Evolutionary conservation across 495 filamentous ascomycete species (phyloP).

Genomic region (Penicilliopsis zonata): DNA sequence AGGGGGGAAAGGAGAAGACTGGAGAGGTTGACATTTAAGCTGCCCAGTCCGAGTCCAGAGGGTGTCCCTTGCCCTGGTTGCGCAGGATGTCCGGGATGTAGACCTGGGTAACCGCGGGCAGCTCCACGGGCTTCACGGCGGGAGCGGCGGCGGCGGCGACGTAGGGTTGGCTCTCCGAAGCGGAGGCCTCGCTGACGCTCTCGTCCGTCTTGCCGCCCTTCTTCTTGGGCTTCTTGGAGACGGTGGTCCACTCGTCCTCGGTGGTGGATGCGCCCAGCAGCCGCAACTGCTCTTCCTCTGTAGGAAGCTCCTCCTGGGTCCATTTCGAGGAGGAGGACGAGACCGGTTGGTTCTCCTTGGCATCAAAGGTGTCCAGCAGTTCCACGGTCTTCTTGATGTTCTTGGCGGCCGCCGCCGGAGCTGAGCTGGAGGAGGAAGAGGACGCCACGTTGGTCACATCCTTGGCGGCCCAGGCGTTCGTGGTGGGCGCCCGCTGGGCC

Average conservation of each 20-base stretch:
- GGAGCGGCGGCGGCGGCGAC: slow-evolving; percentile 17
- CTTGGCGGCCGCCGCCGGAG: too few species aligned
- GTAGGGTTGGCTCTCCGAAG: slow-evolving; percentile 24
- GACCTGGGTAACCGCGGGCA: slow-evolving; percentile 25
- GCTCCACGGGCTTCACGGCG: slow-evolving; percentile 21
- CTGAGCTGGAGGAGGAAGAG: slow-evolving; percentile 15
- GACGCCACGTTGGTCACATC: slow-evolving; percentile 17
- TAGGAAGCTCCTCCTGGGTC: slow-evolving; percentile 51
- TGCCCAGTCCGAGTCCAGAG: slow-evolving; percentile 49
- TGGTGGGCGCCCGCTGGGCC: slow-evolving; percentile 50
- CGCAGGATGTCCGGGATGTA: slow-evolving; percentile 31
- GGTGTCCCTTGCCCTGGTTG: slow-evolving; percentile 35
- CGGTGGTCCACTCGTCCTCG: slow-evolving; percentile 62
- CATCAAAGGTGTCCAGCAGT: slow-evolving; percentile 68
- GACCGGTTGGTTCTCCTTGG: slow-evolving; percentile 18
- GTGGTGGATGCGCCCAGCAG: slow-evolving; percentile 44
- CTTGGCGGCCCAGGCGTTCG: slow-evolving; percentile 50
- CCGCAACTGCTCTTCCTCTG: slow-evolving; percentile 79
- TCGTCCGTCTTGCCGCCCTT: slow-evolving; percentile 30
- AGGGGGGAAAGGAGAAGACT: too few species aligned
- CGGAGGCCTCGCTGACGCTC: slow-evolving; percentile 28
- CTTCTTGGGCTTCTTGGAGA: slow-evolving; percentile 54
- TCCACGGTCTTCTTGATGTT: too few species aligned
- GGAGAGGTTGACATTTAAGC: too few species aligned
- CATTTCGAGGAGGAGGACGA: slow-evolving; percentile 14